Evolutionary conservation across 495 filamentous ascomycete genomes (phyloP), one percentile per base, ranked within the genome.

Genomic region (Penicillium riverlandense): DNA sequence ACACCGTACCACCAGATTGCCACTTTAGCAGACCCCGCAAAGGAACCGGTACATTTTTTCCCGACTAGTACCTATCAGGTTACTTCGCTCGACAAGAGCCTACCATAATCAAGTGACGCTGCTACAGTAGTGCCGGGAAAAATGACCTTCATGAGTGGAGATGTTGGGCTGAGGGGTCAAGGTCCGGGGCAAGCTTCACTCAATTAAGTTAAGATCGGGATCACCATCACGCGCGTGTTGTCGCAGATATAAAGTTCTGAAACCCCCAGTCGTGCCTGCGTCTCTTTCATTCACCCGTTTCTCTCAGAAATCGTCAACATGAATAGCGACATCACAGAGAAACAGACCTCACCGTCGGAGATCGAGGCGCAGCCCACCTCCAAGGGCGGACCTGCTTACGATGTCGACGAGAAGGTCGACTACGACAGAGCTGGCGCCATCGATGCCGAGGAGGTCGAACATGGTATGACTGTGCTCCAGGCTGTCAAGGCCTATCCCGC

Each of bases 381-480:
- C 49, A 50, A 39, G 36, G 51, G 40, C 49, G 69, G 53, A 32
- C 58, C 66, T 54, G 49, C 54, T 48, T 59, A 66, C 59, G 67
- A 70, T 60, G 58, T 58, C 38, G 63, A 52, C 52, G 65, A 67
- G 53, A 75, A 74, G 53, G 53, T 63, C 49, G 50, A 68, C 55
- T 67, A 62, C 43, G 65, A 72, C 67, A 64, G 67, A 57, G 48
- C 61, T 28, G 71, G 55, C 43, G 70, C 70, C 40, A 64, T 73
- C 55, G 61, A 67, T 32, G 70, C 67, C 36, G 70, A 73, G 57
- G 61, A 62, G 40, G 40, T 45, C 11, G 70, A 73, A 49, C 70
- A 70, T 57, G 56, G 59, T 29, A 72, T 74, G 71, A 65, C 59
- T 40, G 70, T 74, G 48, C 48, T 69, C n/a, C 37, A 75, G 55